Evolutionary conservation across 2,329 filamentous ascomycete species (phyloP), one percentile per base, ranked within the genome.

Genomic region (Xylaria sp.): DNA sequence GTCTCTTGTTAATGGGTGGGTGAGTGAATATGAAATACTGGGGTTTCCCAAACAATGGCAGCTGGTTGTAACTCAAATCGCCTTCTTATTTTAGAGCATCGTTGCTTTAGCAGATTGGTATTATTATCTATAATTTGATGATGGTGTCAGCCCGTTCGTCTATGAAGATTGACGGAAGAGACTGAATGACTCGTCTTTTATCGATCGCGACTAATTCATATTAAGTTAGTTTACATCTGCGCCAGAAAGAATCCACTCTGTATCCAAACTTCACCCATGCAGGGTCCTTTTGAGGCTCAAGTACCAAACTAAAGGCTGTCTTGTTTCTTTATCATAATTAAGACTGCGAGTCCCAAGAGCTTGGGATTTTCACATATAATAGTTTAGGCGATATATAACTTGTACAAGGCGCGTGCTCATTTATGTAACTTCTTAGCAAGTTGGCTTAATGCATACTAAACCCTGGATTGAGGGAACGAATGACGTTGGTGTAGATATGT

Each of bases 1-100:
- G 12, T 28, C 20, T 45, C 25, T 25, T 25, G 18, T 61, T 61
- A 18, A 45, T 10, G 6, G 48, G 46, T 10, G 13, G 23, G 34
- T 10, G 6, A 36, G 46, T 10, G 13, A 39, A 52, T 56, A 63
- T 55, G 60, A 46, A 56, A 48, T 63, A 55, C 48, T 15, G 8
- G 25, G 36, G 3, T 12, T 56, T 39, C 39, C 34, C n/a, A 32
- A 30, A 13, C n/a, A 45, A 15, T 36, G 39, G 50, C 20, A 25
- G 28, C 28, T 34, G 25, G 34, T 57, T 50, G 39, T 55, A 56
- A 56, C 34, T 56, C 53, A 56, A 56, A 56, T 56, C 7, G 53
- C 20, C 34, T 56, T n/a, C 53, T 56, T 56, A 56, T 39, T 56
- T 56, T 56, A 56, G 53, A 56, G 48, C 30, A 32, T 34, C 3